Conservation (phyloP, 345 rosid species). For the Pugionium cornutum region DNA sequence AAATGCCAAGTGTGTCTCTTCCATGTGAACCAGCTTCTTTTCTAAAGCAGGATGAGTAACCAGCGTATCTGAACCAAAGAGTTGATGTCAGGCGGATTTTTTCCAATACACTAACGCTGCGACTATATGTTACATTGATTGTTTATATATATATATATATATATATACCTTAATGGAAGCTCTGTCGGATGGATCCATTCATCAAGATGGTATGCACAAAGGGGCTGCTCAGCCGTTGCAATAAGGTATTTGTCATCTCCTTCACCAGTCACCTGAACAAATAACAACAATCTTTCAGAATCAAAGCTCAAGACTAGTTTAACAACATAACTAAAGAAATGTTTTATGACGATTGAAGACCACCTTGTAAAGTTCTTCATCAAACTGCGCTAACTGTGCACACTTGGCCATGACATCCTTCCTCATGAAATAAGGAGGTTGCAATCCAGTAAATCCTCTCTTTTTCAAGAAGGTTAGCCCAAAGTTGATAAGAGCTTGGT, state of each 20-base stretch:
- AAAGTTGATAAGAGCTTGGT: slow-evolving; percentile 87
- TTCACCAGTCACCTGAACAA: slow-evolving; percentile 84
- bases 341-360: slow-evolving; percentile 27
- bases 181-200: slow-evolving; percentile 92
- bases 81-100: not conserved
- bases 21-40: slow-evolving; percentile 99
- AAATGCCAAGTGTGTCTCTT: slow-evolving; percentile 91
- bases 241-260: slow-evolving; percentile 94
- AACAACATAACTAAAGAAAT: not conserved
- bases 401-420: slow-evolving; percentile 93
- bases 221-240: slow-evolving; percentile 96
- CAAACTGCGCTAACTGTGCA: slow-evolving; percentile 90
- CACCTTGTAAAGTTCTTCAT: slow-evolving; percentile 98
- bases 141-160: too few relatives aligned
- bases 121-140: too few relatives aligned
- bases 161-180: slow-evolving; percentile 66
- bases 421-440: slow-evolving; percentile 90
- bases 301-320: not conserved
- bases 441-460: slow-evolving; percentile 67
- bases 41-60: slow-evolving; percentile 90
- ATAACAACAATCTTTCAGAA: slow-evolving; percentile 2
- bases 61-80: slow-evolving; percentile 70
- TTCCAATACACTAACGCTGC: not conserved
- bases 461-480: slow-evolving; percentile 74
- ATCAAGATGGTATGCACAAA: slow-evolving; percentile 85